These are phyloP conservation scores for Amanita pseudoporphyria DNA, from an alignment of 768 basidiomycete species.

Conservation along the genomic window DNA sequence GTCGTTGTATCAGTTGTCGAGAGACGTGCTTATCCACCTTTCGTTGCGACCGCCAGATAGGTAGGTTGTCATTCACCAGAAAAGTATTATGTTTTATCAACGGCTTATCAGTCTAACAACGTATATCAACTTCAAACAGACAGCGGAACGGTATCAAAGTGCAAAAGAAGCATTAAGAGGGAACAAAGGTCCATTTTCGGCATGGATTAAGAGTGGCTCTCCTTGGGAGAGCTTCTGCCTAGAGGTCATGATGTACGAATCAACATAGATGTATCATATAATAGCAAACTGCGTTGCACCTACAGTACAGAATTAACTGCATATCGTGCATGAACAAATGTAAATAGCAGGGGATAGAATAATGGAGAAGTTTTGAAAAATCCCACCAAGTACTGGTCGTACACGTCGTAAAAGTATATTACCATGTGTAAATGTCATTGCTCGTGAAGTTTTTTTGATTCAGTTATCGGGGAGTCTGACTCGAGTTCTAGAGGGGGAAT, in stretches of 20 bases:
- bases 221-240: slow-evolving; percentile 42
- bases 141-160: slow-evolving; percentile 33
- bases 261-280: background rate
- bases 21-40: background rate
- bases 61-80: background rate
- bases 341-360: slow-evolving; percentile 5
- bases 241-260: slow-evolving; percentile 6
- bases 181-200: slow-evolving; percentile 37
- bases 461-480: slow-evolving; percentile 9
- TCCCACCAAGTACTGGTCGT: background rate
- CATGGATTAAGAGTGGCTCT: slow-evolving; percentile 51
- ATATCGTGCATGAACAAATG: background rate
- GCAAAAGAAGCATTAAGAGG: slow-evolving; percentile 42
- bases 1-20: slow-evolving; percentile 1
- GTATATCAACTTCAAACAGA: slow-evolving; percentile 38
- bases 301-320: background rate
- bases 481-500: slow-evolving; percentile 20
- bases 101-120: slow-evolving; percentile 16
- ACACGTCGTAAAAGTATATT: slow-evolving; percentile 7
- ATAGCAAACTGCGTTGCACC: background rate
- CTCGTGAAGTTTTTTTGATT: slow-evolving; percentile 19
- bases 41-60: background rate
- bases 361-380: background rate
- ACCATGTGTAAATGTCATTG: slow-evolving; percentile 11
- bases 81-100: background rate